Conservation (phyloP, 345 rosid genomes). For the Acer negundo region DNA sequence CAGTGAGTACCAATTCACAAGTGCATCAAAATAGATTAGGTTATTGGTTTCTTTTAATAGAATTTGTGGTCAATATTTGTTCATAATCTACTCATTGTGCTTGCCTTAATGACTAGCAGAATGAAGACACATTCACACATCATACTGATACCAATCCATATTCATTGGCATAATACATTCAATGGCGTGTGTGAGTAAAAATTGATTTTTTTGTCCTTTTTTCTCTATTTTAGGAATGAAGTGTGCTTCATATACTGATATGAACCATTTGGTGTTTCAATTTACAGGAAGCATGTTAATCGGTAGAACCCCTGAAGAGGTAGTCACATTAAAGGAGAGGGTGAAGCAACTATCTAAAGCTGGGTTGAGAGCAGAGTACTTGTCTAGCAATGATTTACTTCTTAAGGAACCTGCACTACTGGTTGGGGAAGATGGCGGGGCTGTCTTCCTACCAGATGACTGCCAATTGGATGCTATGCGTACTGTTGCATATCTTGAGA, state of each 20-base stretch:
- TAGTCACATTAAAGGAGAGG: conserved; percentile 48
- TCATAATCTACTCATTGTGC: background rate
- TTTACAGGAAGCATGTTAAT: conserved; percentile 74
- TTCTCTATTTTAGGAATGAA: background rate
- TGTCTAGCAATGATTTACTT: conserved; percentile 58
- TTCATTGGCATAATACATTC: background rate
- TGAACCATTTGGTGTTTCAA: conserved; percentile 12
- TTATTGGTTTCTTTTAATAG: background rate
- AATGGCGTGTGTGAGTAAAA: background rate
- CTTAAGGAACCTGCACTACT: conserved; percentile 58
- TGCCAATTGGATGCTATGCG: conserved; percentile 82
- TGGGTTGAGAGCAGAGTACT: conserved; percentile 64
- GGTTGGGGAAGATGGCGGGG: conserved; percentile 60
- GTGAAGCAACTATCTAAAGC: conserved; percentile 68
- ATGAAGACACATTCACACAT: background rate
- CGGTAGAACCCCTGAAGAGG: conserved; percentile 62
- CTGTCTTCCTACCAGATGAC: conserved; percentile 80
- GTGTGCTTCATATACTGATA: background rate
- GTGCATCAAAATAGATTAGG: background rate
- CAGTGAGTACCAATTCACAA: background rate
- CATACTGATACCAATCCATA: background rate
- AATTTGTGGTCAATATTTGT: background rate
- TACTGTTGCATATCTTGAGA: conserved; percentile 67
- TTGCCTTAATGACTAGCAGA: background rate
- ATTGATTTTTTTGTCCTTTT: background rate